Base-by-base conservation (phyloP, 2,329 filamentous ascomycete genomes). In the Iodosphaeria phyllophila region DNA sequence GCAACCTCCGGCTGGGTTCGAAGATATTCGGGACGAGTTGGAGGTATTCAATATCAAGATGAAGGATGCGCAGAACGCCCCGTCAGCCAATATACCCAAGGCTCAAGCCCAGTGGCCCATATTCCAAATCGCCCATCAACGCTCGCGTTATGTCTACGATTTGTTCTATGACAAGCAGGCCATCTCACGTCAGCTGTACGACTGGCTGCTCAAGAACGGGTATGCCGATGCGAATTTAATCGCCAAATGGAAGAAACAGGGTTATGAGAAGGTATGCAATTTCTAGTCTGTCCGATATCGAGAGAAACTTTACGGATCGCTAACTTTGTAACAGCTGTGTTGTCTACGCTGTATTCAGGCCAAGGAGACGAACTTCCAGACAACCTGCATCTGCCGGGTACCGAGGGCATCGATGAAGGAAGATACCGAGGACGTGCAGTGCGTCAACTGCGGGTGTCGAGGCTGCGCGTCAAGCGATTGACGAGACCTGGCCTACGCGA, bases 161-260 rank as follows among this genome's bases (percentile, higher is more conserved):
- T 63, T 98, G 23, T 95, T 93, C 58, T 98, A 95, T 54, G 76
- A 91, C 50, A 92, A 93, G 54, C 80, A 93, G 53, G 86, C 86
- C 25, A 95, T 98, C 47, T 78, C 70, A 51, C 86, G 78, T 54
- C 61, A 74, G 51, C 60, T 98, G 12, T 98, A 98, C 52, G 89
- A 95, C 38, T 98, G 80, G 74, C 57, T 95, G 35, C 58, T 98
- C 31, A 98, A 98, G 65, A 93, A 98, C 46, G 74, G 74, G 24
- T 95, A 98, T 47, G 89, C 84, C 5, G 89, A 98, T 52, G 71
- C 79, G 22, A 89, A 84, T 58, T 57, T 98, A 44, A 95, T 98
- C 44, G 89, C 89, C 9, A 98, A 98, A 57, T 98, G 89, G 89
- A 98, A 98, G 69, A 98, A 98, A 58, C 78, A 91, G 43, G 89